Evolutionary conservation across 2,329 filamentous ascomycete genomes (phyloP).

Genomic region (Hypoxylon sp.): DNA sequence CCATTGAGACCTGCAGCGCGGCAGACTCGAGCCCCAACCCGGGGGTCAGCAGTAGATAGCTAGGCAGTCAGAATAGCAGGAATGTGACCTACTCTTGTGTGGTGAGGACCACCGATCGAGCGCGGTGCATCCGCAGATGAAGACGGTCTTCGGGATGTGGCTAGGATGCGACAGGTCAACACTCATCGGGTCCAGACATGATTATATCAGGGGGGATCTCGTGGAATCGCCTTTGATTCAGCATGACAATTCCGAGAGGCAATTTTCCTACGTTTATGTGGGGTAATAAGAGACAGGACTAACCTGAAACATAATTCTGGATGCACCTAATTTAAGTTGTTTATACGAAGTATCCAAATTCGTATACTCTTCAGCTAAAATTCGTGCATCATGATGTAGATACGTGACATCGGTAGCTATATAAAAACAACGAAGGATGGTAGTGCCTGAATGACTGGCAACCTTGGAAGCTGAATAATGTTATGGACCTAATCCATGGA

Average conservation of each 20-base stretch:
- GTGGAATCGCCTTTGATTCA: conserved; percentile 2
- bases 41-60: conserved; percentile 2
- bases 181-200: neutral
- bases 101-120: conserved; percentile 85
- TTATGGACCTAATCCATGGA: too few relatives aligned
- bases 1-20: conserved; percentile 25
- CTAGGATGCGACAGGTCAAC: conserved; percentile 41
- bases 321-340: neutral
- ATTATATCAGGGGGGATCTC: neutral
- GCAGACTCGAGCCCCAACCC: conserved; percentile 24
- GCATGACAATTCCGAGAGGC: conserved; percentile 1
- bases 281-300: conserved; percentile 23
- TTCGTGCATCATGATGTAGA: conserved; percentile 5
- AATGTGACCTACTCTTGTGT: conserved; percentile 73
- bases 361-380: neutral
- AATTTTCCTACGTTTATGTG: conserved; percentile 5
- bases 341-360: neutral
- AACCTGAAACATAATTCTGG: conserved; percentile 49
- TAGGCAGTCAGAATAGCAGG: conserved; percentile 9
- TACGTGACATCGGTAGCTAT: conserved; percentile 1
- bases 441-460: neutral
- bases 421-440: neutral
- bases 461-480: neutral
- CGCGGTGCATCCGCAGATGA: conserved; percentile 85
- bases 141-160: conserved; percentile 67